A percentile compares a stretch with the other conserved stretches of the same genome.
phyloP scores from a whole-genome alignment of 768 basidiomycete species.

The Leucocoprinus sp. region DNA sequence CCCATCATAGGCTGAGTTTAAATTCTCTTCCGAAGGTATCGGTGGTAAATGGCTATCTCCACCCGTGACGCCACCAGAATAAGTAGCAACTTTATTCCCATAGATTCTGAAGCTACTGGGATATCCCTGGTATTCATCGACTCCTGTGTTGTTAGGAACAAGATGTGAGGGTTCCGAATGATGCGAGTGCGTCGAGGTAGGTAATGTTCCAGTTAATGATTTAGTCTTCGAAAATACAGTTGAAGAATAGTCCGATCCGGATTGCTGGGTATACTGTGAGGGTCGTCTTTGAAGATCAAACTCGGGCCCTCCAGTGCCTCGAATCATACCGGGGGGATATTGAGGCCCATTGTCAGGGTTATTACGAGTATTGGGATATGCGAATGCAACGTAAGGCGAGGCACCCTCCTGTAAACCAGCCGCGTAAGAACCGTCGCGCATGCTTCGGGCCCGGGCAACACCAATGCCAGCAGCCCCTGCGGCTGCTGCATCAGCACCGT shows the following conservation, averaged over 20 bases:
- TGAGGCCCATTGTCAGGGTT: constrained; percentile 6
- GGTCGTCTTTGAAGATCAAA: constrained; percentile 2
- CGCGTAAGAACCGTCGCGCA: constrained; percentile 22
- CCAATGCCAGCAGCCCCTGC: constrained; percentile 31
- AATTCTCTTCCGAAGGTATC: constrained; percentile 8
- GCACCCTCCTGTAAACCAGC: constrained; percentile 28
- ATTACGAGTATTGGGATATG: constrained; percentile 16
- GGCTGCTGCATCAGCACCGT: constrained; percentile 7
- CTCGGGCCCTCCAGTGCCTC: constrained; percentile 5
- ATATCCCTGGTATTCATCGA: background rate
- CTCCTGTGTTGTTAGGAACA: background rate
- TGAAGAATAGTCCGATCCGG: constrained; percentile 1
- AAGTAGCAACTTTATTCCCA: background rate
- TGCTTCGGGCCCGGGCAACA: constrained; percentile 32
- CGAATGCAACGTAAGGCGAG: constrained; percentile 32
- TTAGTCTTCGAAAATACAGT: constrained; percentile 6
- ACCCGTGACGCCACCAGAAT: background rate
- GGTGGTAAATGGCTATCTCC: background rate
- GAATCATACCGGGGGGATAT: constrained; percentile 10
- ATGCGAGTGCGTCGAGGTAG: background rate
- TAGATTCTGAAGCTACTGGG: constrained; percentile 2
- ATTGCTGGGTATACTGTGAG: constrained; percentile 4
- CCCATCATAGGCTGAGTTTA: constrained; percentile 26
- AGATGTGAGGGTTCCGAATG: constrained; percentile 1
- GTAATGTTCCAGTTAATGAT: background rate